Percentiles rank a stretch among this genome's conserved stretches.
These are phyloP conservation scores for Dichomitus squalens DNA, from an alignment of 1,284 basidiomycete genomes.

Conservation along the genomic window DNA sequence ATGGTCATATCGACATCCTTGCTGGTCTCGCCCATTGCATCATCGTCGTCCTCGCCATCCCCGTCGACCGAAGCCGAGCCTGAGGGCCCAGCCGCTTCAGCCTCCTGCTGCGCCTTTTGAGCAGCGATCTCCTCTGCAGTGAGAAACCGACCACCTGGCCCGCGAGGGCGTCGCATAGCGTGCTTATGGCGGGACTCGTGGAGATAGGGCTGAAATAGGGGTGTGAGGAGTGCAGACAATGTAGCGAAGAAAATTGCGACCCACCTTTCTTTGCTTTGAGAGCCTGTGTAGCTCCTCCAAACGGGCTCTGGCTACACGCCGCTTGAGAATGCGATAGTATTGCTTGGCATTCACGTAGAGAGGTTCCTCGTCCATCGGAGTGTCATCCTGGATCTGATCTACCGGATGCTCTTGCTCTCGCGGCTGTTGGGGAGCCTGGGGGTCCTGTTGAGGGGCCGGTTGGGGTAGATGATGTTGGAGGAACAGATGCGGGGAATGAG, in stretches of 20 bases:
- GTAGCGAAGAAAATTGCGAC: conserved; percentile 18
- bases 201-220: conserved; percentile 78
- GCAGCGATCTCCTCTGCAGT: conserved; percentile 93
- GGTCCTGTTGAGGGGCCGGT: conserved; percentile 11
- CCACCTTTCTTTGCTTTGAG: conserved; percentile 88
- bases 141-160: conserved; percentile 95
- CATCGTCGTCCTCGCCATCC: conserved; percentile 41
- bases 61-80: conserved; percentile 33
- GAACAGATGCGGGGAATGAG: conserved; percentile 30
- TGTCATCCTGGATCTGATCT: conserved; percentile 38
- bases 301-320: conserved; percentile 84
- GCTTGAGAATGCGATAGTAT: conserved; percentile 94
- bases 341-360: conserved; percentile 98
- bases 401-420: conserved; percentile 32
- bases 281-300: conserved; percentile 92
- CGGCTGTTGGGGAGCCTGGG: conserved; percentile 23
- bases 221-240: conserved; percentile 3
- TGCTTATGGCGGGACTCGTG: conserved; percentile 98
- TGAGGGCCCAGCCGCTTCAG: conserved; percentile 30
- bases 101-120: conserved; percentile 52
- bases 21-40: conserved; percentile 26
- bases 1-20: conserved; percentile 30
- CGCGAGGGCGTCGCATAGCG: conserved; percentile 94
- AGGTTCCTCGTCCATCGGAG: conserved; percentile 84
- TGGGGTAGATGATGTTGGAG: conserved; percentile 29